Conservation (phyloP, 352 stramenopile species). For the Phytophthora hibernalis region DNA sequence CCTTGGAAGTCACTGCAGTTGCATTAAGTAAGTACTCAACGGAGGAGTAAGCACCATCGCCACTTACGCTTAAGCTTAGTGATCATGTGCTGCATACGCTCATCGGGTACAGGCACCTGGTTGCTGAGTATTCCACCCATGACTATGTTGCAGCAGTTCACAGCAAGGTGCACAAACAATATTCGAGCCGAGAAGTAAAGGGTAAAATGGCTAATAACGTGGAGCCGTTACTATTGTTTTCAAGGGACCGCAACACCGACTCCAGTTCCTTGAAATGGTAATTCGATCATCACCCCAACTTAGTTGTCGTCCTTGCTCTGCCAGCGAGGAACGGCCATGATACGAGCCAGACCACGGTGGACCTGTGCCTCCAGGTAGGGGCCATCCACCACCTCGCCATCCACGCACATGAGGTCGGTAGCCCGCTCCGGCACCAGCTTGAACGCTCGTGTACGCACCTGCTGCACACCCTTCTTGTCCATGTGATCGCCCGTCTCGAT, state of each 20-base stretch:
- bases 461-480: constrained; percentile 44
- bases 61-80: constrained; percentile 65
- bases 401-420: constrained; percentile 62
- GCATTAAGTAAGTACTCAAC: background rate
- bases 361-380: constrained; percentile 61
- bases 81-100: constrained; percentile 79
- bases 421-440: constrained; percentile 50
- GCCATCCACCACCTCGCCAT: constrained; percentile 63
- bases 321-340: constrained; percentile 48
- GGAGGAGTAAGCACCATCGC: background rate
- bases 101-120: constrained; percentile 60
- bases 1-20: constrained; percentile 67
- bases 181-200: background rate
- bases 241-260: constrained; percentile 2
- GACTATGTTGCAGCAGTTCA: background rate
- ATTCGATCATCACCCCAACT: constrained; percentile 6
- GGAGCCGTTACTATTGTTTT: constrained; percentile 33
- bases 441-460: constrained; percentile 67
- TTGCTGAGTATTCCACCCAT: constrained; percentile 63
- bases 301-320: constrained; percentile 18
- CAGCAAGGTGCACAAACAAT: too few relatives aligned
- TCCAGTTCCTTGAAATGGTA: constrained; percentile 5
- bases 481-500: constrained; percentile 65
- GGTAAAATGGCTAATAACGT: constrained; percentile 23
- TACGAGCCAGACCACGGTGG: constrained; percentile 60